Evolutionary conservation across 1,139 yeast genomes (phyloP), one percentile per base, ranked within the genome.

Genomic region (Debaryomycetaceae sp.): DNA sequence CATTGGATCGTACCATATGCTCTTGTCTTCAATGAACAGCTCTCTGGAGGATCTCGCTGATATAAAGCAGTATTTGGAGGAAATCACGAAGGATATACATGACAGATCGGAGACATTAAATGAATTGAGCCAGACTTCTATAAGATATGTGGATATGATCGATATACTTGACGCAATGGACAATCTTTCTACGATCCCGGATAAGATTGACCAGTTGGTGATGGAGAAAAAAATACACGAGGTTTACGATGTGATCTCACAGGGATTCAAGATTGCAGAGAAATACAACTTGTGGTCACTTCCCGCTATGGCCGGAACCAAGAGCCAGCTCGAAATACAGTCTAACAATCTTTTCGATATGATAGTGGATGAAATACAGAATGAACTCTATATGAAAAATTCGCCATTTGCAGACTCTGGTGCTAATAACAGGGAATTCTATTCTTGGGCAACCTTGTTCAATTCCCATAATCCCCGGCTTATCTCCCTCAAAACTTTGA

Each of bases 351-450:
- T 91, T 35, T 84, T 85, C 52, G 88, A 83, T 41, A 80, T 80
- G 53, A 67, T 89, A 19, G 68, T 87, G 16, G 96, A 87, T 48
- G 96, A 89, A 55, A 65, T 89, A 33, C 83, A 81, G 46, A 78
- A 74, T 42, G 86, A 87, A 43, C 68, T 89, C 15, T 91, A 87
- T 55, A 68, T 87, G 41, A 85, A 83, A 50, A 53, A 51, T 34
- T 43, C 45, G 7, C 37, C 42, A 6, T 36, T 47, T 37, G 36
- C 38, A 17, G 39, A 31, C 15, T 33, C 9, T 34, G 39, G 34
- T 15, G 26, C 26, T 8, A 22, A 22, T 22, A 22, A 22, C 11
- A 22, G 26, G 11, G 45, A 44, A n/a, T 36, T 43, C 30, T 46
- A 48, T 30, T 48, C 63, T 4, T 66, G 72, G 72, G 59, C 58